A percentile compares a stretch with the other conserved stretches of the same genome.
Evolutionary conservation across 2,329 filamentous ascomycete genomes (phyloP).

Genomic region (Chaetoscypha palmicola): DNA sequence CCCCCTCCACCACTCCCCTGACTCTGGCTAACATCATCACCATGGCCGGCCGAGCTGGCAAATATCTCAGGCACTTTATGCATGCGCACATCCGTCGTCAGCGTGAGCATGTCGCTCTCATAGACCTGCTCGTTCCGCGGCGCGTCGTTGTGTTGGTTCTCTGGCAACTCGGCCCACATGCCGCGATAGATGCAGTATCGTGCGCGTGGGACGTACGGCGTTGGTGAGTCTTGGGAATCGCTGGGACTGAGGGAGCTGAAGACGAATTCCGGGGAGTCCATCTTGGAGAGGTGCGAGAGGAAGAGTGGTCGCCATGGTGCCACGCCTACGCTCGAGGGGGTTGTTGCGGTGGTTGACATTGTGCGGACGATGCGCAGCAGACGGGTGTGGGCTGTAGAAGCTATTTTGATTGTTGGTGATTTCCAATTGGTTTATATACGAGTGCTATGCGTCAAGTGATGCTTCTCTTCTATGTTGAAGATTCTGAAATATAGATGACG

Average conservation of each 20-base stretch:
- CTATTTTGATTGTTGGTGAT: slow-evolving; percentile 21
- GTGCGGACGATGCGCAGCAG: slow-evolving; percentile 26
- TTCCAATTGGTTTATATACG: slow-evolving; percentile 4
- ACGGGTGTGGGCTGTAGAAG: slow-evolving; percentile 24
- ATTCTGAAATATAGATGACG: too few relatives aligned
- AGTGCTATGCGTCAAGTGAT: too few relatives aligned
- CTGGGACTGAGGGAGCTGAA: slow-evolving; percentile 39
- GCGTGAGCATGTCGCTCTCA: slow-evolving; percentile 69
- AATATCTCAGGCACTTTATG: slow-evolving; percentile 71
- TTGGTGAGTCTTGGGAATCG: slow-evolving; percentile 32
- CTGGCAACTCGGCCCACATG: slow-evolving; percentile 68
- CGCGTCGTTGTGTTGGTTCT: slow-evolving; percentile 66
- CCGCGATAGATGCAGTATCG: slow-evolving; percentile 81
- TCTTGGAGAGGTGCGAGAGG: slow-evolving; percentile 29
- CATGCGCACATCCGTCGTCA: slow-evolving; percentile 88
- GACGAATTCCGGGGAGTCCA: slow-evolving; percentile 35
- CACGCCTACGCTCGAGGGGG: slow-evolving; percentile 18
- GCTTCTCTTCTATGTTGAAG: too few relatives aligned
- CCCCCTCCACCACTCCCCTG: slow-evolving; percentile 56
- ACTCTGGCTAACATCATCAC: slow-evolving; percentile 33
- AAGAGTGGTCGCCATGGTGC: slow-evolving; percentile 32
- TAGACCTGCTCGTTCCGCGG: slow-evolving; percentile 63
- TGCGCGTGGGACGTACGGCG: slow-evolving; percentile 44
- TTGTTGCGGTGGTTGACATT: slow-evolving; percentile 26
- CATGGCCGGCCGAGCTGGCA: slow-evolving; percentile 38